These are phyloP conservation scores for Dichotomocladium elegans DNA, from an alignment of 371 early-diverging fungal genomes.

Conservation along the genomic window DNA sequence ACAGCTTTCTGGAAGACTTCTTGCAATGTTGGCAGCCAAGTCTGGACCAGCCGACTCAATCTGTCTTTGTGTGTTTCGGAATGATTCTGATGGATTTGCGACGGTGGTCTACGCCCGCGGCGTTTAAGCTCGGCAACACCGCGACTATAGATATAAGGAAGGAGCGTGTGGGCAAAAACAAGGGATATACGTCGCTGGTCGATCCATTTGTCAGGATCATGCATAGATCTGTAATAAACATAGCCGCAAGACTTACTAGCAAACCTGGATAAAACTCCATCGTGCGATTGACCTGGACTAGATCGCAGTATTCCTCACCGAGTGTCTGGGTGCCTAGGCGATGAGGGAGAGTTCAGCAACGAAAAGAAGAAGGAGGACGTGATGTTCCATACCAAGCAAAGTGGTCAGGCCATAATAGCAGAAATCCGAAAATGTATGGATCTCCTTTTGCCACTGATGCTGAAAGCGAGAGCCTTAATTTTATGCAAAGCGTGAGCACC, in stretches of 20 bases:
- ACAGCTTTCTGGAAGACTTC: conserved; percentile 39
- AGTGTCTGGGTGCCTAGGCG: conserved; percentile 80
- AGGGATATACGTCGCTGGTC: conserved; percentile 50
- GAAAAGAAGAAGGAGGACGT: too few relatives aligned
- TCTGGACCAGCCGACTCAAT: not conserved
- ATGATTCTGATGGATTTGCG: not conserved
- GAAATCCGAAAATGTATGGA: conserved; percentile 57
- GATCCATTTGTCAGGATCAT: not conserved
- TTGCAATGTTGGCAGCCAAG: conserved; percentile 23
- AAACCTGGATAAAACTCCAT: conserved; percentile 48
- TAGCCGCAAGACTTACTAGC: conserved; percentile 29
- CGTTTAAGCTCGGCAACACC: conserved; percentile 45
- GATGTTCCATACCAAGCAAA: conserved; percentile 42
- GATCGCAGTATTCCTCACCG: conserved; percentile 93
- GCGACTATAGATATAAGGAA: conserved; percentile 59
- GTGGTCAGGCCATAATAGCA: conserved; percentile 77
- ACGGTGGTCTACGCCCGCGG: too few relatives aligned
- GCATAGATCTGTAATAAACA: not conserved
- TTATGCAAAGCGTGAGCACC: too few relatives aligned
- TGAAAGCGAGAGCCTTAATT: conserved; percentile 64
- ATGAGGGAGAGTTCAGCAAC: too few relatives aligned
- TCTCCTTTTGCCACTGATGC: conserved; percentile 63
- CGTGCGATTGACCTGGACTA: conserved; percentile 60
- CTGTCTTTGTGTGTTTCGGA: not conserved
- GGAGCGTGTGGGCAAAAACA: conserved; percentile 50